Base-by-base conservation (phyloP, 148 eudicot genomes). In the Beta vulgaris region DNA sequence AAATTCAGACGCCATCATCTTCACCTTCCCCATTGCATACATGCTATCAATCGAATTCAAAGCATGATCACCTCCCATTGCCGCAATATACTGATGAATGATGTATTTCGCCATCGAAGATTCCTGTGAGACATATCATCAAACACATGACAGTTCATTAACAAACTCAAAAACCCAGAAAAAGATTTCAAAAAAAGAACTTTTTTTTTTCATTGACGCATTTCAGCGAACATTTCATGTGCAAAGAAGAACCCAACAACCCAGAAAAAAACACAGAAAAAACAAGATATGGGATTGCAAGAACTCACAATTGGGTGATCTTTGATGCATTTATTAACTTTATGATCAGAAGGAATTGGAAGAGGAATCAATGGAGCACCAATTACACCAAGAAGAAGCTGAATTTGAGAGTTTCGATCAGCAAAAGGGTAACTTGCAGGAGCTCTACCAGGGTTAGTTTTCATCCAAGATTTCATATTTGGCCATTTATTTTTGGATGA, bases 21-120 rank as follows among this genome's bases (percentile, higher is more conserved):
- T 88, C 78, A 94, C 95, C 81, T 87, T 94, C 76, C 98, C 98
- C 90, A 90, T 84, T 6, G 96, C 98, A 40, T 86, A 94, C 97
- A 91, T 88, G 75, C 93, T 91, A 34, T 94, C 90, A 7, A 91
- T 87, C 0, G 90, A 74, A 73, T 91, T 85, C 82, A 94, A 75
- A 13, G 91, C 97, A 28, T 81, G 82, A 15, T 88, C 98, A 10
- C 98, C 98, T 48, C 98, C 98, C 43, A 88, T 79, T 3, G 98
- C 97, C 6, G 97, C 98, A 61, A 94, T 87, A 79, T 94, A 94
- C 79, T 94, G 98, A 40, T 94, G 97, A 67, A 91, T 88, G 7
- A 94, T 94, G 78, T 94, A 94, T 66, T 91, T 94, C 21, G 98
- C 98, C 93, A 90, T 91, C 1, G 98, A 91, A 57, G 86, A 78